Conservation (phyloP, 2,329 filamentous ascomycete species). For the Penicillium psychrosexuale region DNA sequence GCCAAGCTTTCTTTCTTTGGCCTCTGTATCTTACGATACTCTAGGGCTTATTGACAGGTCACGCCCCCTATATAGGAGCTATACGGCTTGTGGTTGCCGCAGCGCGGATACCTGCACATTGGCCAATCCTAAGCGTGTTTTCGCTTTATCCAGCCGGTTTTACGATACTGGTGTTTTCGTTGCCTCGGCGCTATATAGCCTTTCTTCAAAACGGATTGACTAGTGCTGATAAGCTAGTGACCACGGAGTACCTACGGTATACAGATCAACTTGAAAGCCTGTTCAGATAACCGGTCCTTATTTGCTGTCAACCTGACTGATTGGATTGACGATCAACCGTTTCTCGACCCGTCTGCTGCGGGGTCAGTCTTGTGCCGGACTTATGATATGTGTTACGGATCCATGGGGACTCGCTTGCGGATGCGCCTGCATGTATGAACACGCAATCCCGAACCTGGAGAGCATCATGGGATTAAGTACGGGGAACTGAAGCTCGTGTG, state of each 20-base stretch:
- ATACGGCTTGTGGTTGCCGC: conserved; percentile 5
- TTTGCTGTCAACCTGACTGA: conserved; percentile 8
- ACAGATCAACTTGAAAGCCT: conserved; percentile 1
- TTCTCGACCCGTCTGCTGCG: conserved; percentile 18
- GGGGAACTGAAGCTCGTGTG: conserved; percentile 3
- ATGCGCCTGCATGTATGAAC: background rate
- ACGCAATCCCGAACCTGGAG: background rate
- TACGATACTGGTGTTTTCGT: background rate
- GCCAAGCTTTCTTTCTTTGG: conserved; percentile 2
- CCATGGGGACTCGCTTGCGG: background rate
- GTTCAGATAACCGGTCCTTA: conserved; percentile 1
- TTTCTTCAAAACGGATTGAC: background rate
- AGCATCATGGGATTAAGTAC: background rate
- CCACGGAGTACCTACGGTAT: background rate
- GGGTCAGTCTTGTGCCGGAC: conserved; percentile 20
- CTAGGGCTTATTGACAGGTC: conserved; percentile 1
- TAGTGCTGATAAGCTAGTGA: background rate
- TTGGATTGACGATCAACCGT: conserved; percentile 13
- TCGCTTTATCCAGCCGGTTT: background rate
- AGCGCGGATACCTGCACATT: conserved; percentile 11
- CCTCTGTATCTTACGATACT: background rate
- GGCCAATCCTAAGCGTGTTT: conserved; percentile 2
- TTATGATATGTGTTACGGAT: conserved; percentile 18
- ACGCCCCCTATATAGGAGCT: background rate
- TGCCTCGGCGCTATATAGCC: background rate